Base-by-base conservation (phyloP, 2,329 filamentous ascomycete species). In the Fusarium mangiferae region DNA sequence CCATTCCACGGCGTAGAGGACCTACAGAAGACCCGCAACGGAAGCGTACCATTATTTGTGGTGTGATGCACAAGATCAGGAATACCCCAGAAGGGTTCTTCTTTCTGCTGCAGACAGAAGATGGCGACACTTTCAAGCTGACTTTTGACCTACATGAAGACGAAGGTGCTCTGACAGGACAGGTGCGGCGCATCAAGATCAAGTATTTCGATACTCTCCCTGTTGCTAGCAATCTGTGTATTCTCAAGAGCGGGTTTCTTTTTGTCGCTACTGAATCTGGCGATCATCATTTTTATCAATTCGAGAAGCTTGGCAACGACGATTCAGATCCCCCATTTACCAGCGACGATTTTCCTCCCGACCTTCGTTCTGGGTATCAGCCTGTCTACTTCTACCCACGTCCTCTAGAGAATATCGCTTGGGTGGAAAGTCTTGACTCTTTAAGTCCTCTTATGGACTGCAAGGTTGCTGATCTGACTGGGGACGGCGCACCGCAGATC, bases 171-270 rank as follows among this genome's bases (percentile, higher is more conserved):
- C 86, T 92, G 1, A 96, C 93, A 1, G 93, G 93, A 36, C 93
- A 96, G 79, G 95, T 98, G 3, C 90, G 89, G 77, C 89, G 91
- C 64, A 85, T 99, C 65, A 96, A 94, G 82, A 94, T 99, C 83
- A 98, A 98, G 81, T 99, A 98, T 82, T 99, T 98, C 77, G 97
- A 99, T 78, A 99, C 96, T 0, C 92, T 98, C 6, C 96, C 96
- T 0, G 87, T 97, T 42, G 94, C 95, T 1, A 92, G 93, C 1
- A 97, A 90, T 79, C 88, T 99, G 44, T 94, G 95, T 81, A 97
- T 99, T 74, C 84, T 99, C 72, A 98, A 98, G 83, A 98, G 94
- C 72, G 97, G 96, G 26, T 99, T 98, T 80, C 88, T 99, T 14
- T 99, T 96, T 79, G 93, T 96, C 55, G 94, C 95, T 8, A 93